phyloP scores from a whole-genome alignment of 345 rosid genomes.

The Gossypium australe region DNA sequence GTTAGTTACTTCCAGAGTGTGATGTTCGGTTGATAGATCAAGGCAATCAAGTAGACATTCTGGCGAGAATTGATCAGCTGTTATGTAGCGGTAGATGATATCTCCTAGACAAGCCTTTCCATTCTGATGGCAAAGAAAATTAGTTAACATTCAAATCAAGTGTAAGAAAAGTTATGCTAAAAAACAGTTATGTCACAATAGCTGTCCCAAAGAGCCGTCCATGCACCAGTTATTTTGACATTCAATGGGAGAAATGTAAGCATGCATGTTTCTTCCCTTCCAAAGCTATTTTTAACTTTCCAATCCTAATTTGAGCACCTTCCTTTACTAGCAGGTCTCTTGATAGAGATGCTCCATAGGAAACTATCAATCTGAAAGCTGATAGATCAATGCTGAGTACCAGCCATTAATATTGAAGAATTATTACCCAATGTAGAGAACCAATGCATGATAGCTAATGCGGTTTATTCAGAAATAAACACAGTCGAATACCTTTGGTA shows the following conservation, averaged over 20 bases:
- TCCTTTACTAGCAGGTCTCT: not conserved
- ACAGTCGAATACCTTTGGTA: conserved; percentile 64
- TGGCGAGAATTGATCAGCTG: conserved; percentile 77
- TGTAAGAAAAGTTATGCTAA: not conserved
- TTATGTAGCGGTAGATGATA: conserved; percentile 66
- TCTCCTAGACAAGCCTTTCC: conserved; percentile 78
- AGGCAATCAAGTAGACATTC: conserved; percentile 90
- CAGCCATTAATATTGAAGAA: not conserved
- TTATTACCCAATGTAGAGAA: not conserved
- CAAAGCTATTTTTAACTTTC: conserved; percentile 3
- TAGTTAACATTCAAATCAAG: not conserved
- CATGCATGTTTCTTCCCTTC: not conserved
- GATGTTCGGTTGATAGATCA: conserved; percentile 86
- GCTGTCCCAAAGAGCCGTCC: not conserved
- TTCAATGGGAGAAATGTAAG: not conserved
- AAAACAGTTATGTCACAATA: not conserved
- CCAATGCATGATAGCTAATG: not conserved
- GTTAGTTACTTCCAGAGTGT: conserved; percentile 72
- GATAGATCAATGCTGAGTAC: not conserved
- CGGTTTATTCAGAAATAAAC: not conserved
- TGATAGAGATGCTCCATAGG: not conserved
- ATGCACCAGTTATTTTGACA: not conserved
- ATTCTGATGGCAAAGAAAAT: conserved; percentile 8
- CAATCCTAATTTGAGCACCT: not conserved
- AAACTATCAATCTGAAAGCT: too few relatives aligned